phyloP scores from a whole-genome alignment of 1,284 basidiomycete species.

The Sporisorium exsertum region DNA sequence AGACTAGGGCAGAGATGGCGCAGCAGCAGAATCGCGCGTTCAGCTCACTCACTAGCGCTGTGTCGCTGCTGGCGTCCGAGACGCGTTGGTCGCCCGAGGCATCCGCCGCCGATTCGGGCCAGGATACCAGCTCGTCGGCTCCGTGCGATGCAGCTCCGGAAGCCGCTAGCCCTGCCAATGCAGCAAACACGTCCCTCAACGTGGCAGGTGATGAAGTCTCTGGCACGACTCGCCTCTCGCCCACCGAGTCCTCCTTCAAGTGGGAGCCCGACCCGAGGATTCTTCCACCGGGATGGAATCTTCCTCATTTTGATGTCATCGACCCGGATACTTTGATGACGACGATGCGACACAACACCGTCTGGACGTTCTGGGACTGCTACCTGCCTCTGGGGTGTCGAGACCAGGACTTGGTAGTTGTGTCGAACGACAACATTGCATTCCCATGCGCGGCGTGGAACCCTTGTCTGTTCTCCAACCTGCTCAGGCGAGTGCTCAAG shows the following conservation, averaged over 20 bases:
- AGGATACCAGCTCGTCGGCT: conserved; percentile 9
- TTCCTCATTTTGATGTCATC: conserved; percentile 32
- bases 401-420: conserved; percentile 44
- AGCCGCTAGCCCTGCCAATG: conserved; percentile 21
- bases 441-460: conserved; percentile 51
- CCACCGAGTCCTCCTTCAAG: conserved; percentile 11
- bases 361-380: conserved; percentile 56
- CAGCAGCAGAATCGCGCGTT: conserved; percentile 22
- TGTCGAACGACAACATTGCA: conserved; percentile 39
- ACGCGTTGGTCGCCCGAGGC: conserved; percentile 17
- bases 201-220: conserved; percentile 13
- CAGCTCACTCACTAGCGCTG: conserved; percentile 26
- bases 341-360: conserved; percentile 27
- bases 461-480: conserved; percentile 40
- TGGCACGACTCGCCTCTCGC: conserved; percentile 8
- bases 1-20: conserved; percentile 10
- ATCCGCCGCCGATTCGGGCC: background rate
- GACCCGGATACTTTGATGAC: conserved; percentile 33
- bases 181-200: conserved; percentile 12
- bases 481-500: conserved; percentile 29
- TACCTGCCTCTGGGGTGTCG: conserved; percentile 44
- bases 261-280: conserved; percentile 21
- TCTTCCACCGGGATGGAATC: conserved; percentile 24
- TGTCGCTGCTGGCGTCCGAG: conserved; percentile 18
- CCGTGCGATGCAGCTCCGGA: conserved; percentile 10